A percentile compares a stretch with the other conserved stretches of the same genome.
Conservation (phyloP, 2,329 filamentous ascomycete species). For the Trichoderma breve region DNA sequence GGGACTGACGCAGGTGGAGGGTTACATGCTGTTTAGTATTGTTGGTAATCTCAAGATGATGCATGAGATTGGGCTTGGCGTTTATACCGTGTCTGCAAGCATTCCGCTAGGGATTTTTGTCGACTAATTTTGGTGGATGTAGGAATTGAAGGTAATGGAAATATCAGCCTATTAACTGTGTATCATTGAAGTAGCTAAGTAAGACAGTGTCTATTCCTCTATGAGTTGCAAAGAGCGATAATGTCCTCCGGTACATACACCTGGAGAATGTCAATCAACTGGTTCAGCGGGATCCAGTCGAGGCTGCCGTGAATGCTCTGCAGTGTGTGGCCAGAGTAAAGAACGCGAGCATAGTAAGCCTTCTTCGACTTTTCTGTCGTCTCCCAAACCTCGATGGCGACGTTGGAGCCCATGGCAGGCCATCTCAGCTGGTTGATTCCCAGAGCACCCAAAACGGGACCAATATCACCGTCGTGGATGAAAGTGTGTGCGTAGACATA, state of each 20-base stretch:
- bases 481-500: slow-evolving; percentile 11
- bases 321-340: slow-evolving; percentile 10
- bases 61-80: slow-evolving; percentile 3
- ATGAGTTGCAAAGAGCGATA: slow-evolving; percentile 8
- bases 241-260: slow-evolving; percentile 13
- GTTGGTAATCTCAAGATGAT: slow-evolving; percentile 50
- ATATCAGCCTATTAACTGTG: not conserved
- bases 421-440: slow-evolving; percentile 14
- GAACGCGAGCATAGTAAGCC: slow-evolving; percentile 6
- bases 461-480: slow-evolving; percentile 4
- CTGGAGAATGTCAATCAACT: slow-evolving; percentile 9
- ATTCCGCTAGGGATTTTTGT: slow-evolving; percentile 6
- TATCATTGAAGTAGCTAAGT: not conserved
- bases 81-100: slow-evolving; percentile 3
- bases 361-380: not conserved
- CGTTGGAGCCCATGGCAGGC: slow-evolving; percentile 13
- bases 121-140: not conserved
- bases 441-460: slow-evolving; percentile 6
- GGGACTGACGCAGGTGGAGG: slow-evolving; percentile 45
- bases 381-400: slow-evolving; percentile 14
- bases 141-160: not conserved
- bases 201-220: not conserved
- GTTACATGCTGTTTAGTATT: slow-evolving; percentile 53
- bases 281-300: slow-evolving; percentile 1
- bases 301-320: slow-evolving; percentile 8